Evolutionary conservation across 257 asterid genomes (phyloP), one percentile per base, ranked within the genome.

Genomic region (Solanum lycopersicoides): DNA sequence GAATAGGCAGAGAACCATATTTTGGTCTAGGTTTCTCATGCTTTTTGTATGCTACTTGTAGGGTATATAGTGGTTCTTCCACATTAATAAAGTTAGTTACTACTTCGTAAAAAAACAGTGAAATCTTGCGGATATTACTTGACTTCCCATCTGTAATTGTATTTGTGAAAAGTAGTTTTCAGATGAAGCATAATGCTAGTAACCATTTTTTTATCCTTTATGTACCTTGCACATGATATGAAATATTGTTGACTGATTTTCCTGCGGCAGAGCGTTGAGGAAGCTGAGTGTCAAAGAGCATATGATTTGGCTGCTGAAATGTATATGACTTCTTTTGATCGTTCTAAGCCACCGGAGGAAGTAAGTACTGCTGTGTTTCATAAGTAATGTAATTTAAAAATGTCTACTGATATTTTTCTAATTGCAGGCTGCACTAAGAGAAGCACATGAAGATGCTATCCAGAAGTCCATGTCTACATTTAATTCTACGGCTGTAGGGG

Each of bases 251-350:
- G 60, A 41, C 65, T 50, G 66, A 47, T 80, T 30, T 50, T 39
- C 28, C 20, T 20, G 85, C 3, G 85, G 85, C 85, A 97, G 99
- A 95, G 98, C 88, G 99, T 97, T 87, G 99, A 97, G 94, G 99
- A 97, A 92, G 94, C 98, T 72, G 99, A 97, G 90, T 96, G 99
- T 86, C 98, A 93, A 89, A 95, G 98, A 91, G 99, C 98, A 6
- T 96, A 92, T 88, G 99, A 97, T 87, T 59, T 90, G 88, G 97
- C 94, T 84, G 91, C 96, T 87, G 99, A 97, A 87, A 90, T 50
- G 16, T 97, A 96, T 90, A 94, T 94, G 95, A 89, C 98, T 86
- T 72, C 94, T 25, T 95, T 95, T 91, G 95, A 97, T 92, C 97
- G 95, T 82, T 92, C 96, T 30, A 96, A 90, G 90, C 96, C 96